A percentile compares a stretch with the other conserved stretches of the same genome.
phyloP scores from a whole-genome alignment of 2,329 filamentous ascomycete species.

The Dactylella cylindrospora region DNA sequence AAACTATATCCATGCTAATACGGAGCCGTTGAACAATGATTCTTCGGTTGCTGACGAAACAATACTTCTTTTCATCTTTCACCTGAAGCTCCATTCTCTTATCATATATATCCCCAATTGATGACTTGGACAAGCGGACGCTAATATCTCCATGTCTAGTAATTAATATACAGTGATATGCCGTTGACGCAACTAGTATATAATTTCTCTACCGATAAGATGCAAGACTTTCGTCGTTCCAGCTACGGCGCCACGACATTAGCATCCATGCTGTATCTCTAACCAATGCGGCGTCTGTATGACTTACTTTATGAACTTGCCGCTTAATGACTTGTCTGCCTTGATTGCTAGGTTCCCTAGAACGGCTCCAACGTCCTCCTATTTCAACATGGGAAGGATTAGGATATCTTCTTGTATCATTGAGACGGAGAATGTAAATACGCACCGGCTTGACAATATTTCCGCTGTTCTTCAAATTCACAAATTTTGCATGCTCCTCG shows the following conservation, averaged over 20 bases:
- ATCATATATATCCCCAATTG: background rate
- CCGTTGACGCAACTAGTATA: too few species aligned
- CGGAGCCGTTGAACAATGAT: constrained; percentile 28
- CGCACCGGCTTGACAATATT: constrained; percentile 59
- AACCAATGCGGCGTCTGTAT: too few species aligned
- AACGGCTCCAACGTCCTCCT: constrained; percentile 37
- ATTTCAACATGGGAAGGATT: background rate
- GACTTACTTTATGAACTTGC: constrained; percentile 36
- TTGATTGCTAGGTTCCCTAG: constrained; percentile 27
- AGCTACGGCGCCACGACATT: constrained; percentile 4
- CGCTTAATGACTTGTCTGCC: constrained; percentile 18
- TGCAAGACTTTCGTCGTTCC: constrained; percentile 26
- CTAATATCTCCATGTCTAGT: too few species aligned
- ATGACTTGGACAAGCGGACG: too few species aligned
- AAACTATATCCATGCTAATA: constrained; percentile 44
- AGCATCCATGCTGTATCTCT: background rate
- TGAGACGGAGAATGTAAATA: background rate
- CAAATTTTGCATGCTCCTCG: constrained; percentile 64
- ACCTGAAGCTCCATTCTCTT: constrained; percentile 30
- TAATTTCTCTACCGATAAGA: constrained; percentile 28
- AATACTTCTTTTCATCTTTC: constrained; percentile 44
- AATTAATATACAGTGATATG: too few species aligned
- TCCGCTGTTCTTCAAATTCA: constrained; percentile 68
- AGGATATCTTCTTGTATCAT: background rate
- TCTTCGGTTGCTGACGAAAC: constrained; percentile 41